A percentile compares a stretch with the other conserved stretches of the same genome.
These are phyloP conservation scores for Fusarium fracticaudum DNA, from an alignment of 2,329 filamentous ascomycete species.

Conservation along the genomic window DNA sequence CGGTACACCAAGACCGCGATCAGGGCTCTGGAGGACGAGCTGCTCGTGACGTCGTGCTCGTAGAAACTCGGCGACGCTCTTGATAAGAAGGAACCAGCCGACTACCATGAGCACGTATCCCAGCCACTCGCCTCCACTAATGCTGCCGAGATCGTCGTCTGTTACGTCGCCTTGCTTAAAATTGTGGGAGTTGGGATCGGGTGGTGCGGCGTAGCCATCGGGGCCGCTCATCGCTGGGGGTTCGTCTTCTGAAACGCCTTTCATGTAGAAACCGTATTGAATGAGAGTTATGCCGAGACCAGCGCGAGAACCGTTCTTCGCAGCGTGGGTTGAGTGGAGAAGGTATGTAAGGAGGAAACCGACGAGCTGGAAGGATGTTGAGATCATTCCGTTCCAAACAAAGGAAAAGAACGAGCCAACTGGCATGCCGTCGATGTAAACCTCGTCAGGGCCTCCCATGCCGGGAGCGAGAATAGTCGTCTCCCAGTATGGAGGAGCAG, in stretches of 20 bases:
- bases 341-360: conserved; percentile 98
- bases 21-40: conserved; percentile 90
- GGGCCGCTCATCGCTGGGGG: conserved; percentile 58
- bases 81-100: conserved; percentile 97
- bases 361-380: conserved; percentile 95
- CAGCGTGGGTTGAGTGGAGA: conserved; percentile 95
- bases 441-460: conserved; percentile 88
- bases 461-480: conserved; percentile 96
- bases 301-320: conserved; percentile 95
- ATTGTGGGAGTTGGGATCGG: conserved; percentile 89
- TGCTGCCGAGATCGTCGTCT: conserved; percentile 56
- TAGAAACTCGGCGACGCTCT: conserved; percentile 91
- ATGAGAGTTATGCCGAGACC: conserved; percentile 95
- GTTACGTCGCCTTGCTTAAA: conserved; percentile 80
- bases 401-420: conserved; percentile 90
- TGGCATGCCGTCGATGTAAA: conserved; percentile 95
- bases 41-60: conserved; percentile 90
- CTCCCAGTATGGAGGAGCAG: conserved; percentile 98
- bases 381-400: conserved; percentile 94
- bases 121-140: conserved; percentile 85
- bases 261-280: conserved; percentile 97
- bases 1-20: conserved; percentile 83
- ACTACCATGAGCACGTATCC: conserved; percentile 95
- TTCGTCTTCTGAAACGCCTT: conserved; percentile 62
- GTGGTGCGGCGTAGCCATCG: conserved; percentile 73